phyloP scores from a whole-genome alignment of 2,329 filamentous ascomycete species.

The Botrytis byssoidea region DNA sequence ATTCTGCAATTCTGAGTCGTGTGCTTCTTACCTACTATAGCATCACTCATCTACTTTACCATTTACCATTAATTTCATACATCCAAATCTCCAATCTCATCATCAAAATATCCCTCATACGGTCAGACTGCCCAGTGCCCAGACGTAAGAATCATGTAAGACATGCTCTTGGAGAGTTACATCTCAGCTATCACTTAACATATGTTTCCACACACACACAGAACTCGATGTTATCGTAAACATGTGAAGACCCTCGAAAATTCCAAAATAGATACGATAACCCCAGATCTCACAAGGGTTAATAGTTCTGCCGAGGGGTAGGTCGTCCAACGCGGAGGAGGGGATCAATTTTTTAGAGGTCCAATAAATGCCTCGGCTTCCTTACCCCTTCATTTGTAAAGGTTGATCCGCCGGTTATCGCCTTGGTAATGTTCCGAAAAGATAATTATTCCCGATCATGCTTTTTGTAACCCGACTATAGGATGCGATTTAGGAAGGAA shows the following conservation, averaged over 20 bases:
- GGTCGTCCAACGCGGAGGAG: neutral
- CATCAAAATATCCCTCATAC: neutral
- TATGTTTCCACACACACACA: neutral
- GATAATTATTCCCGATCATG: neutral
- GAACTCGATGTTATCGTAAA: neutral
- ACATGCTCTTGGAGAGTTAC: neutral
- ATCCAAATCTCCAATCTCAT: neutral
- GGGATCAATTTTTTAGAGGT: neutral
- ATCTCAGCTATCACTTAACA: neutral
- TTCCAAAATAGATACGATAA: neutral
- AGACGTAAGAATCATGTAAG: constrained; percentile 1
- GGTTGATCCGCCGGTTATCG: constrained; percentile 6
- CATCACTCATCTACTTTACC: neutral
- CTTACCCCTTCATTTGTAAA: neutral
- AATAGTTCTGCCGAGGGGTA: neutral
- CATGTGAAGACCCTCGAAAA: constrained; percentile 1
- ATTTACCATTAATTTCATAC: neutral
- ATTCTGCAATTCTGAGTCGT: neutral
- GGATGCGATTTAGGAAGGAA: constrained; percentile 10
- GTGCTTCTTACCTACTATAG: neutral
- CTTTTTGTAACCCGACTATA: neutral
- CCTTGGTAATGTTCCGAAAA: neutral
- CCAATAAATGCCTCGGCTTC: constrained; percentile 4
- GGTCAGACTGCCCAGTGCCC: constrained; percentile 1
- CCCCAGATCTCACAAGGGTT: neutral